phyloP scores from a whole-genome alignment of 139 green algal genomes.

The Tetradesmus obliquus region DNA sequence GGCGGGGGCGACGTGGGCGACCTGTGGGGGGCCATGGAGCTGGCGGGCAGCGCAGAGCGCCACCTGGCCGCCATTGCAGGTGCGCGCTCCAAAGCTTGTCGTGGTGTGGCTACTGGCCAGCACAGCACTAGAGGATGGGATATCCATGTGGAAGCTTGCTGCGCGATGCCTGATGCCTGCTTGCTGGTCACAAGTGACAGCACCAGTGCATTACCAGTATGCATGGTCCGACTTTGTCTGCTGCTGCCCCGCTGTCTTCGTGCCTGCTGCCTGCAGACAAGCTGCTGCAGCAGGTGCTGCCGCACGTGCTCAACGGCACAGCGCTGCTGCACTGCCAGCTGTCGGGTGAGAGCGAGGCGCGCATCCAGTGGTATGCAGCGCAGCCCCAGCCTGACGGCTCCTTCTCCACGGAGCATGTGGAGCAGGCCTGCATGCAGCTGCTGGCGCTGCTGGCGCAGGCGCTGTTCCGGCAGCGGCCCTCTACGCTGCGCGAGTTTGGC shows the following conservation, averaged over 20 bases:
- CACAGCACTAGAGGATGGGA: not conserved
- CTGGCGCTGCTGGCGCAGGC: conserved; percentile 35
- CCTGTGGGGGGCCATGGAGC: conserved; percentile 44
- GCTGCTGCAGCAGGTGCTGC: conserved; percentile 41
- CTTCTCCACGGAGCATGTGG: conserved; percentile 17
- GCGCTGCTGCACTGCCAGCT: conserved; percentile 21
- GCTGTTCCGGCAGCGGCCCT: conserved; percentile 31
- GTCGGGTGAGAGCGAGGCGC: not conserved
- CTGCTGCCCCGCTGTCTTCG: not conserved
- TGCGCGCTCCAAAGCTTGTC: not conserved
- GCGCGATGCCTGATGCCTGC: not conserved
- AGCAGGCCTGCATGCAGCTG: conserved; percentile 43
- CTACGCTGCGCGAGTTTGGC: conserved; percentile 38
- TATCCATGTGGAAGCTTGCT: not conserved
- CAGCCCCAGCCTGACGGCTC: not conserved
- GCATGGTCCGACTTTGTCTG: not conserved
- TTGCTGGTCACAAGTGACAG: too few relatives aligned
- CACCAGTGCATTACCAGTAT: not conserved
- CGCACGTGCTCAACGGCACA: conserved; percentile 21
- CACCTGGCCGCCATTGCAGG: conserved; percentile 17
- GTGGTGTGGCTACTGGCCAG: too few relatives aligned
- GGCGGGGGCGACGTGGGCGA: conserved; percentile 48
- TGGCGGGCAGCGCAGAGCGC: not conserved
- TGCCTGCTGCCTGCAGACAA: not conserved
- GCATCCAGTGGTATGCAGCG: conserved; percentile 28